Percentiles rank a stretch among this genome's conserved stretches.
Conservation (phyloP, 352 stramenopile species). For the Aphanomyces invadans region DNA sequence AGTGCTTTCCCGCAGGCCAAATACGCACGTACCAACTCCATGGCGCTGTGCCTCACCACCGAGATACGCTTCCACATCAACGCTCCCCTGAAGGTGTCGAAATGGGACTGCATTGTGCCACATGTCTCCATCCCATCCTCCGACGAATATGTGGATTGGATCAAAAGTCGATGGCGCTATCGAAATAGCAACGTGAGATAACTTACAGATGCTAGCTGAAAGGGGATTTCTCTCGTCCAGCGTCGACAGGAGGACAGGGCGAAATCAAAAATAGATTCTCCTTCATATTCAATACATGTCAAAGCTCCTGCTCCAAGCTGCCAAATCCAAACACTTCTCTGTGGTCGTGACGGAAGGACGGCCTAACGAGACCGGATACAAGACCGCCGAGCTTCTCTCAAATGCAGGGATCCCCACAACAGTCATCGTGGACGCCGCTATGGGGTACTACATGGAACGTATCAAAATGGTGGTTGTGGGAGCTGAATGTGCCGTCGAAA, state of each 20-base stretch:
- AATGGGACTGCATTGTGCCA: too few species aligned
- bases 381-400: conserved; percentile 77
- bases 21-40: too few species aligned
- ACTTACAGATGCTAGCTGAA: too few species aligned
- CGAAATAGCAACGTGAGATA: too few species aligned
- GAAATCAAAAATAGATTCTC: conserved; percentile 93
- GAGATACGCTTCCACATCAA: too few species aligned
- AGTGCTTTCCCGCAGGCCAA: too few species aligned
- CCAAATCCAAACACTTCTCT: conserved; percentile 90
- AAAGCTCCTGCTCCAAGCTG: conserved; percentile 83
- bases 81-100: too few species aligned
- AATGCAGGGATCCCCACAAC: conserved; percentile 89
- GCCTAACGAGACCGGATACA: conserved; percentile 82
- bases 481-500: conserved; percentile 95
- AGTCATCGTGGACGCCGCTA: conserved; percentile 92
- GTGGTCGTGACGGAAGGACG: conserved; percentile 91
- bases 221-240: conserved; percentile 89
- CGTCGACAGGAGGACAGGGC: conserved; percentile 88
- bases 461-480: conserved; percentile 94
- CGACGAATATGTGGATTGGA: too few species aligned
- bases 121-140: too few species aligned
- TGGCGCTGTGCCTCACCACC: too few species aligned
- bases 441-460: conserved; percentile 94
- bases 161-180: too few species aligned
- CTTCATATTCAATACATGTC: conserved; percentile 90